Conservation (phyloP, 2,329 filamentous ascomycete species). For the Xylaria sp. region DNA sequence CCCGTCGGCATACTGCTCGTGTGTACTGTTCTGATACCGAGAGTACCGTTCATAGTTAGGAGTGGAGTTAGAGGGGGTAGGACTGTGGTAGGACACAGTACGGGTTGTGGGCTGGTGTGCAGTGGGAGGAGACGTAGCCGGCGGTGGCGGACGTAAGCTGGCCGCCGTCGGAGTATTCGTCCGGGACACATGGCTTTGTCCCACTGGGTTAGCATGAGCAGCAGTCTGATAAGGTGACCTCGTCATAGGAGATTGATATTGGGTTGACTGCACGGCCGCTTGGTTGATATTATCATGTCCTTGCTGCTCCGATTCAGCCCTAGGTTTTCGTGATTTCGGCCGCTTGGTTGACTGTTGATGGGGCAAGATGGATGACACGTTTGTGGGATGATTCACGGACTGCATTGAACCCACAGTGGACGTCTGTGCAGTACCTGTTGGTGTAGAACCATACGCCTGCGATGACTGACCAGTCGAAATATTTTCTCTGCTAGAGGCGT, state of each 20-base stretch:
- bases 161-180: conserved; percentile 27
- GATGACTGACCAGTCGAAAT: conserved; percentile 22
- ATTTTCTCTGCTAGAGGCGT: conserved; percentile 22
- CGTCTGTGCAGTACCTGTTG: conserved; percentile 19
- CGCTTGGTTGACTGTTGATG: conserved; percentile 24
- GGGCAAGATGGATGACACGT: conserved; percentile 19
- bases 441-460: conserved; percentile 24
- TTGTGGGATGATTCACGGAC: conserved; percentile 14
- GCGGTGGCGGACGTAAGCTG: conserved; percentile 25
- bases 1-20: conserved; percentile 21
- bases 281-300: conserved; percentile 22
- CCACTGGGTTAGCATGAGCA: conserved; percentile 22
- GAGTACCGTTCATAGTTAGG: conserved; percentile 26
- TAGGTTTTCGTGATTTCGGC: conserved; percentile 24
- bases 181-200: conserved; percentile 28
- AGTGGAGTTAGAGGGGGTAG: conserved; percentile 26
- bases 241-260: conserved; percentile 29
- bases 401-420: conserved; percentile 23
- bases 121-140: conserved; percentile 24
- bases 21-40: conserved; percentile 30
- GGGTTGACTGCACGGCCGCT: conserved; percentile 22
- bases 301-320: conserved; percentile 19
- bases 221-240: conserved; percentile 28
- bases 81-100: conserved; percentile 28
- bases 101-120: conserved; percentile 20